Base-by-base conservation (phyloP, 352 stramenopile species). In the Globisporangium okanoganense region DNA sequence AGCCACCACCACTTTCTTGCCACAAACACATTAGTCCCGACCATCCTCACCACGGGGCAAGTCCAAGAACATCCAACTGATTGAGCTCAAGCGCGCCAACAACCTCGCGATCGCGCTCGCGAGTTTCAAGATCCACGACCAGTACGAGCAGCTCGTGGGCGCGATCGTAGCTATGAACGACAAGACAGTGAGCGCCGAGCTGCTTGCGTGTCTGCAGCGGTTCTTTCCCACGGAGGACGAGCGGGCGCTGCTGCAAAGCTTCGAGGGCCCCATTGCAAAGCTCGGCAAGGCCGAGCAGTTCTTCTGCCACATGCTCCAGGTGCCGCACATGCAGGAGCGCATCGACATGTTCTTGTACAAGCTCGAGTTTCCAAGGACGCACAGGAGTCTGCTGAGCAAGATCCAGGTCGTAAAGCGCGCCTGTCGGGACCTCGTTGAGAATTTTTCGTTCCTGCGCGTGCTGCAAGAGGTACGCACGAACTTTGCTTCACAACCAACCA, bases 261-360 rank as follows among this genome's bases (percentile, higher is more conserved):
- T 84, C 41, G 45, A 64, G 8, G 85, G 79, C 0, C 69, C 78
- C 0, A 22, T 78, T 2, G 72, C 69, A 25, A 75, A 64, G 1
- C 69, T 94, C 18, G 82, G 85, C 14, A 89, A 87, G 51, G 79
- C 85, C 25, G 85, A 94, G 36, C 72, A 78, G 25, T 94, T 94
- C 59, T 84, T 92, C 40, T 84, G 63, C 49, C 60, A 81, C 40
- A 51, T 92, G 24, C 75, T 92, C 33, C 78, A 81, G 69, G 70
- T 92, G 9, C 67, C 78, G 7, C 62, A 74, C 8, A 80, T 90
- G 62, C 68, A 79, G 18, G 65, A 78, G 36, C 75, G 79, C 18
- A 88, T 92, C 49, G 78, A 92, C 27, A 87, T 82, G 64, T 88
- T 92, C 18, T 58, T 90, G 31, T 92, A 87, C 66, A 92, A 90